A percentile compares a stretch with the other conserved stretches of the same genome.
phyloP scores from a whole-genome alignment of 1,284 basidiomycete species.

The Cutaneotrichosporon sp. region DNA sequence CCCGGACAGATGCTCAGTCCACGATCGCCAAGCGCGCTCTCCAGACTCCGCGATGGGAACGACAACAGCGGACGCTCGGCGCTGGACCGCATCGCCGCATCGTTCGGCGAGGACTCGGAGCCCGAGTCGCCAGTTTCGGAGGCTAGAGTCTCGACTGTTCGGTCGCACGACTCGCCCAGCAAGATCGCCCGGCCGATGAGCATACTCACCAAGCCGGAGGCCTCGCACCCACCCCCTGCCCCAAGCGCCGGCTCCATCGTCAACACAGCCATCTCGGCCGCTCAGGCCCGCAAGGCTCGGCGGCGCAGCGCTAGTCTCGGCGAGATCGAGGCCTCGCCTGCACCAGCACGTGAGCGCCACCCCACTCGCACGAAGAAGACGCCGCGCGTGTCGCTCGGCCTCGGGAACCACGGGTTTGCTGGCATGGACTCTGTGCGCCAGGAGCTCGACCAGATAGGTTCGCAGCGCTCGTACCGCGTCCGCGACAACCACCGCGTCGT shows the following conservation, averaged over 20 bases:
- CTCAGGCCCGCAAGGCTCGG: conserved; percentile 30
- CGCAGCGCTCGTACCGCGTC: conserved; percentile 60
- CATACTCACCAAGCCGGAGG: conserved; percentile 9
- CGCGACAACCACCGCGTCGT: conserved; percentile 67
- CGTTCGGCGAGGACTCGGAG: conserved; percentile 14
- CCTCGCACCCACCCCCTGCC: neutral
- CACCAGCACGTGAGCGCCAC: conserved; percentile 22
- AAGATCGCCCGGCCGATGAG: conserved; percentile 17
- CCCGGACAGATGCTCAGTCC: neutral
- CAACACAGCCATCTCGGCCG: conserved; percentile 7
- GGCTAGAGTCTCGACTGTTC: neutral
- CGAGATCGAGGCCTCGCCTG: conserved; percentile 14
- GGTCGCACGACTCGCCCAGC: conserved; percentile 10
- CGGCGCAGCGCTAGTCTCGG: conserved; percentile 48
- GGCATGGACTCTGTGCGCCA: conserved; percentile 47
- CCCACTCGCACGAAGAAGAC: conserved; percentile 26
- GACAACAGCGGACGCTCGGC: conserved; percentile 41
- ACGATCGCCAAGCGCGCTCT: conserved; percentile 11
- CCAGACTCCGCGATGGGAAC: conserved; percentile 9
- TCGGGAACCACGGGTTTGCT: conserved; percentile 41
- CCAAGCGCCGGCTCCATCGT: conserved; percentile 19
- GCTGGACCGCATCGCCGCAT: conserved; percentile 40
- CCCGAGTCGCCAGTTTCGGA: neutral
- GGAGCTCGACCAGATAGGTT: conserved; percentile 45
- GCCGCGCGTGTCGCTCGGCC: conserved; percentile 44